Base-by-base conservation (phyloP, 2,329 filamentous ascomycete species). In the Penicillium sp. region DNA sequence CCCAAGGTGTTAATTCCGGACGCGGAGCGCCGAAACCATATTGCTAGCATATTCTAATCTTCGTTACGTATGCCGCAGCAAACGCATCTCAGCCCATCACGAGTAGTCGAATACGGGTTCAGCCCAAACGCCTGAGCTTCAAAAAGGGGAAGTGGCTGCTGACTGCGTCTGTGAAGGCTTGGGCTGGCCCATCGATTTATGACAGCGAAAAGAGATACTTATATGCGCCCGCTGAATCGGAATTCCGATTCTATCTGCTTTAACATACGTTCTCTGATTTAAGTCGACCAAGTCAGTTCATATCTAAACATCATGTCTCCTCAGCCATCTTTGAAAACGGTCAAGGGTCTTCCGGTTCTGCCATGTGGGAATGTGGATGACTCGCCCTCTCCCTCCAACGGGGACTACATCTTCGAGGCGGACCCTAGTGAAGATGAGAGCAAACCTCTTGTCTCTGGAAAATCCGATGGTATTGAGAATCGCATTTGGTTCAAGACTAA, bases 401-500 rank as follows among this genome's bases (percentile, higher is more conserved):
- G 50, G 4, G 30, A 53, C n/a, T 53, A 53, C 26, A 37, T 37
- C 13, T 30, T 53, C 30, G 15, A 24, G 22, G 28, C 50, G 12
- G 50, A 53, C 30, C 33, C 50, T 22, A 22, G n/a, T 15, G 8
- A 53, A 26, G n/a, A 53, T 53, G 50, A 38, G 8, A 9, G 24
- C 22, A 53, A 53, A 15, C 30, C 50, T 15, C 50, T 53, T 17
- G 50, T 53, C 6, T 19, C 35, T n/a, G 50, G 50, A 2, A 19
- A 24, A 33, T 37, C 50, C 7, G 50, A 53, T 24, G 19, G 33
- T 37, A 53, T 53, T 24, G 50, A 53, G 19, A 53, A 24, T 26
- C 50, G 50, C 3, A 53, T 53, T 37, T 53, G 50, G 50, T 53
- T 53, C 9, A 53, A 53, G 30, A 53, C 50, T 4, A 53, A 53